Conservation (phyloP, 129 eudicot species). For the Saussurea involucrata region DNA sequence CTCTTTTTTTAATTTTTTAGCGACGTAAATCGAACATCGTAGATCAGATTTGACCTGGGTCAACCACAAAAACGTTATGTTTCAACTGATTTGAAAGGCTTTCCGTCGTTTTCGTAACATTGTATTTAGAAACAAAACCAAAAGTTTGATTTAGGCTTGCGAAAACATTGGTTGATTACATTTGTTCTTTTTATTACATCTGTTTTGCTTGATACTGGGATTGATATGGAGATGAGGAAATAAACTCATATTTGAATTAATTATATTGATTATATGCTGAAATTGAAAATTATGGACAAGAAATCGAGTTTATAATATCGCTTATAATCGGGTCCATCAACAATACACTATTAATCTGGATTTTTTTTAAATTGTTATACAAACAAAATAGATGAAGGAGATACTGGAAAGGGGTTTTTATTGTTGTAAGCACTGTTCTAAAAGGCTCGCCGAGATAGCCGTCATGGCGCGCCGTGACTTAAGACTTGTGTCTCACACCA, state of each 20-base stretch:
- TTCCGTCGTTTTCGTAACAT: background rate
- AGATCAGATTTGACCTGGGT: background rate
- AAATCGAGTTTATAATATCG: background rate
- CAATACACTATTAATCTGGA: no score
- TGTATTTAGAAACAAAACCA: background rate
- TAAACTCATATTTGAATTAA: no score
- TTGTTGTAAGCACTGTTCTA: no score
- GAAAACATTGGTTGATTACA: background rate
- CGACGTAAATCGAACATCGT: background rate
- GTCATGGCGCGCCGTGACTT: no score
- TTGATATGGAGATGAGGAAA: background rate
- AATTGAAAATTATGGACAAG: background rate
- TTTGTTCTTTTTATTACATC: background rate
- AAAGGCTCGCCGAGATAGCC: no score
- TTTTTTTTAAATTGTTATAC: no score
- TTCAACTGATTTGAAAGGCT: background rate
- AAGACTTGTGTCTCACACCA: no score
- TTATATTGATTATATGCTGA: background rate
- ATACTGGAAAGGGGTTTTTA: no score
- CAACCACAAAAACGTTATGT: background rate
- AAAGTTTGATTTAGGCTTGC: background rate
- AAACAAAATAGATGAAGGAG: no score
- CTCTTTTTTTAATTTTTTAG: constrained; percentile 3
- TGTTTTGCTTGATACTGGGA: background rate
- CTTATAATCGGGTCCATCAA: no score